phyloP scores from a whole-genome alignment of 169 alveolate genomes.

The Plasmodium gonderi region DNA sequence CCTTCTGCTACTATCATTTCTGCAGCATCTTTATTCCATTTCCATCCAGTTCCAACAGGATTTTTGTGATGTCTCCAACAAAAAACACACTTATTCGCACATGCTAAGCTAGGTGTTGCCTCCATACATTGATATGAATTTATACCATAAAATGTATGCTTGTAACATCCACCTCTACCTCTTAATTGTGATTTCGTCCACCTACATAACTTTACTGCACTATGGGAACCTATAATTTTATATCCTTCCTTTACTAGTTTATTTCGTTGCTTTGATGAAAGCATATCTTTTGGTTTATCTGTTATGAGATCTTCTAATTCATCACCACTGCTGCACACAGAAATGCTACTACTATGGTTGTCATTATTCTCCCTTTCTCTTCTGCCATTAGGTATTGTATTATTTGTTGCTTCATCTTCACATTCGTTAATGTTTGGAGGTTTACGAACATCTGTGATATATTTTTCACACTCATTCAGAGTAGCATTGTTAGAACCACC shows the following conservation, averaged over 20 bases:
- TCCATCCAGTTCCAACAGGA: conserved; percentile 90
- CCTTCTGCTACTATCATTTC: conserved; percentile 81
- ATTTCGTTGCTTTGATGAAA: conserved; percentile 76
- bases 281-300: conserved; percentile 73
- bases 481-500: no score
- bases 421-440: not conserved
- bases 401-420: not conserved
- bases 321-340: conserved; percentile 27
- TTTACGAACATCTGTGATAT: not conserved
- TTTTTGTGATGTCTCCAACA: conserved; percentile 95
- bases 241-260: conserved; percentile 84
- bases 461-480: no score
- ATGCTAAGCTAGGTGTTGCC: conserved; percentile 92
- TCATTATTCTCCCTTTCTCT: not conserved
- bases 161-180: conserved; percentile 94
- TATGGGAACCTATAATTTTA: conserved; percentile 89
- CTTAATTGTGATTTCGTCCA: conserved; percentile 90
- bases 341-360: not conserved
- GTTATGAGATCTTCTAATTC: conserved; percentile 79
- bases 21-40: conserved; percentile 90
- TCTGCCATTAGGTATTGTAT: not conserved
- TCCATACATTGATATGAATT: conserved; percentile 92
- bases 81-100: conserved; percentile 94
- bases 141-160: conserved; percentile 93
- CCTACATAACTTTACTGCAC: conserved; percentile 92